These are phyloP conservation scores for Ganoderma leucocontextum DNA, from an alignment of 1,284 basidiomycete genomes.

Conservation along the genomic window DNA sequence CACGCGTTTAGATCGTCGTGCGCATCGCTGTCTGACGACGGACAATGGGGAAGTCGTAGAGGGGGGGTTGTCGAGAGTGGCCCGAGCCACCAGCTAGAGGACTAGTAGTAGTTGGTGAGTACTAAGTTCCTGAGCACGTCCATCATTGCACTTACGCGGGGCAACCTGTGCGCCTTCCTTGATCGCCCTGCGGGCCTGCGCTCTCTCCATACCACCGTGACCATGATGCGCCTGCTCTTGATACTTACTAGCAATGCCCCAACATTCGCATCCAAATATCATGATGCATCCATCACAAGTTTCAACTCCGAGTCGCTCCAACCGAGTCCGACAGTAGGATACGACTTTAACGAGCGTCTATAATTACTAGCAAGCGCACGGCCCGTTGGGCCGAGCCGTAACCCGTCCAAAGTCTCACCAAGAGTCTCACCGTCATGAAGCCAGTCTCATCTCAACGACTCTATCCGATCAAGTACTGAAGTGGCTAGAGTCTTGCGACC, in stretches of 20 bases:
- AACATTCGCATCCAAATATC: neutral
- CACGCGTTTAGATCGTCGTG: slow-evolving; percentile 19
- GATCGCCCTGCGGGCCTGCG: neutral
- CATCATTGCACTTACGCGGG: slow-evolving; percentile 8
- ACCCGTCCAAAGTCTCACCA: too few species aligned
- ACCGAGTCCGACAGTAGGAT: neutral
- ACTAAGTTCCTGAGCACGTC: neutral
- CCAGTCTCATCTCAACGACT: too few species aligned
- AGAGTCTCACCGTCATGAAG: too few species aligned
- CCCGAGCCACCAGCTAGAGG: slow-evolving; percentile 27
- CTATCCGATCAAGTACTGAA: too few species aligned
- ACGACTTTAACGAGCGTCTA: neutral
- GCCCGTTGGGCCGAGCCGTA: neutral
- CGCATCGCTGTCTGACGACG: slow-evolving; percentile 23
- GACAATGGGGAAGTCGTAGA: slow-evolving; percentile 13
- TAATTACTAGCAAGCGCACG: neutral
- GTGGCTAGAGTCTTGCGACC: too few species aligned
- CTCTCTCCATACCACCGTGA: neutral
- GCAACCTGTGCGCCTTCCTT: slow-evolving; percentile 13
- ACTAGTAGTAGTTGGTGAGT: neutral
- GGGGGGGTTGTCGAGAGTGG: slow-evolving; percentile 15
- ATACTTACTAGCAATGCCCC: neutral
- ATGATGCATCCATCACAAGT: slow-evolving; percentile 4
- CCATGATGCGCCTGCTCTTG: slow-evolving; percentile 8
- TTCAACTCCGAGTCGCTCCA: neutral